Conservation (phyloP, 176 grass and related monocot species). For the Carex kokanica region DNA sequence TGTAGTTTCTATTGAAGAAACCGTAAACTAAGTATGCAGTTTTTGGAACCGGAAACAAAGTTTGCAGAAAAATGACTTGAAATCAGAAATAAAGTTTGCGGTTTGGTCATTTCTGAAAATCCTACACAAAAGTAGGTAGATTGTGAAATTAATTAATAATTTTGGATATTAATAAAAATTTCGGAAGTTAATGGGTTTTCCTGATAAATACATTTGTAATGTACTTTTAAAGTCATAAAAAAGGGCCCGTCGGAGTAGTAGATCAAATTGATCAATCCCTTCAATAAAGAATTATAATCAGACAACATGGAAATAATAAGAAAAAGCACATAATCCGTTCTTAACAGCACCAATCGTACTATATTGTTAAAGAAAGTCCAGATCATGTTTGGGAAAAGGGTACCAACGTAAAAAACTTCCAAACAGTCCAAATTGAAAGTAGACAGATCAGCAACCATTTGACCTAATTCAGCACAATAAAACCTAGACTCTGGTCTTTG, state of each 20-base stretch:
- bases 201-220: no score
- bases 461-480: background rate
- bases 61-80: no score
- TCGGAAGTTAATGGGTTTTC: no score
- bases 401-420: background rate
- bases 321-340: background rate
- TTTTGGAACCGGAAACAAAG: no score
- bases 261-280: background rate
- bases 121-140: no score
- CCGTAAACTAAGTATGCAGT: no score
- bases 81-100: no score
- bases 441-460: background rate
- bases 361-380: background rate
- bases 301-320: background rate
- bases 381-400: slow-evolving; percentile 1
- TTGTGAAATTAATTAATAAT: no score
- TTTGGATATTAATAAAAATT: no score
- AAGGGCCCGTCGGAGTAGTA: background rate
- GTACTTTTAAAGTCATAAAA: background rate
- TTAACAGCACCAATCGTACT: background rate
- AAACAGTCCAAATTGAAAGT: background rate
- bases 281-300: background rate
- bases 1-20: no score
- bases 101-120: no score
- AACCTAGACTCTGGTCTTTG: no score